These are phyloP conservation scores for Coemansia sp. DNA, from an alignment of 192 early-diverging fungal genomes.

Conservation along the genomic window DNA sequence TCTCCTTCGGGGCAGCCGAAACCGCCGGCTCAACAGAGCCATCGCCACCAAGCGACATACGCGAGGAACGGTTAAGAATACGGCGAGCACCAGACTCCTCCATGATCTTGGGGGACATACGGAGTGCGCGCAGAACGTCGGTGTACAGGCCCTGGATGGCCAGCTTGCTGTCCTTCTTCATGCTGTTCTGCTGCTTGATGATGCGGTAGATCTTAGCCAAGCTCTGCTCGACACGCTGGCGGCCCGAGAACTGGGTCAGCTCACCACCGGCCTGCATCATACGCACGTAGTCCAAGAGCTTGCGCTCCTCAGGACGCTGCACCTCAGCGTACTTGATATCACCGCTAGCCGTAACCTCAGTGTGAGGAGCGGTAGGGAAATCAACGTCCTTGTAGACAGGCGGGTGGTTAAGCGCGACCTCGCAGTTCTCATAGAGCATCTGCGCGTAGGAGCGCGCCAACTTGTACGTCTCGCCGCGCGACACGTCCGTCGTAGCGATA, in stretches of 20 bases:
- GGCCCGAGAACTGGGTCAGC: conserved; percentile 74
- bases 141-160: conserved; percentile 88
- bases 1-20: conserved; percentile 73
- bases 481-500: conserved; percentile 75
- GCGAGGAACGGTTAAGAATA: conserved; percentile 45
- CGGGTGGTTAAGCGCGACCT: conserved; percentile 64
- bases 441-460: conserved; percentile 69
- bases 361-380: conserved; percentile 69
- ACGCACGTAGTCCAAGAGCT: conserved; percentile 92
- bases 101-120: conserved; percentile 74
- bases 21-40: conserved; percentile 54
- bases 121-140: conserved; percentile 70
- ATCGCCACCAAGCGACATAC: conserved; percentile 22
- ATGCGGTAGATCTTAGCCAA: conserved; percentile 78
- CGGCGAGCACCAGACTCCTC: conserved; percentile 59
- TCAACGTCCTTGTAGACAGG: conserved; percentile 73
- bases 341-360: conserved; percentile 72
- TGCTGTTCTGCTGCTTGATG: conserved; percentile 74
- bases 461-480: conserved; percentile 72
- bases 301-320: conserved; percentile 75
- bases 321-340: conserved; percentile 78
- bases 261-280: conserved; percentile 78
- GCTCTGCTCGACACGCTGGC: conserved; percentile 78
- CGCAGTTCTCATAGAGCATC: conserved; percentile 83
- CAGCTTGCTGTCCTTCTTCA: conserved; percentile 72